Percentiles rank a stretch among this genome's conserved stretches.
Conservation (phyloP, 2,329 filamentous ascomycete genomes). For the Beauveria sp. region DNA sequence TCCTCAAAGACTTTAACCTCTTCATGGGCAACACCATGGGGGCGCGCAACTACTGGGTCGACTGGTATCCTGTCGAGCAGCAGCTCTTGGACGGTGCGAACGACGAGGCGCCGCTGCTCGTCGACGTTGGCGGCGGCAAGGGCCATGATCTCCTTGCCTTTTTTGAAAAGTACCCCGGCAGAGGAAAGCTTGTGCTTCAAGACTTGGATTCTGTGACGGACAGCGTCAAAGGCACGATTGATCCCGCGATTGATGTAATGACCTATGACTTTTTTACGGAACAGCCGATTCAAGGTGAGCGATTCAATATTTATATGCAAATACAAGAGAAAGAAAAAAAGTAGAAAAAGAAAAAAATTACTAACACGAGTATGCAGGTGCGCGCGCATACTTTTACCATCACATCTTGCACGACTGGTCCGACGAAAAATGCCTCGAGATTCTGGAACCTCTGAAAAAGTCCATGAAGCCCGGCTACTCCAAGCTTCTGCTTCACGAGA, state of each 20-base stretch:
- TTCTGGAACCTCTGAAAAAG: conserved; percentile 12
- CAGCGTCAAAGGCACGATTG: conserved; percentile 14
- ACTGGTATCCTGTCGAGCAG: conserved; percentile 19
- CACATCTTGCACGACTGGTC: conserved; percentile 21
- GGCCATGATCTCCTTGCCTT: conserved; percentile 24
- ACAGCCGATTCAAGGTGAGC: conserved; percentile 20
- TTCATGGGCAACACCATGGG: conserved; percentile 3
- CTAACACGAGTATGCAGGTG: conserved; percentile 16
- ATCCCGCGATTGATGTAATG: conserved; percentile 19
- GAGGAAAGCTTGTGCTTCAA: conserved; percentile 21
- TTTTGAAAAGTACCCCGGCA: conserved; percentile 16
- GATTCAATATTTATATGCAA: background rate
- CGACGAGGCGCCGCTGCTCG: conserved; percentile 17
- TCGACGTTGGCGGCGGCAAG: conserved; percentile 23
- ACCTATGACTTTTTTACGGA: conserved; percentile 27
- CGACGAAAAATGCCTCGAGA: conserved; percentile 15
- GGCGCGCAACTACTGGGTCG: background rate
- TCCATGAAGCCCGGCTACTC: conserved; percentile 22
- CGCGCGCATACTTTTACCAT: conserved; percentile 20
- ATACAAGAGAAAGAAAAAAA: too few relatives aligned
- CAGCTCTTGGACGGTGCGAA: conserved; percentile 19
- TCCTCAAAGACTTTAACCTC: background rate
- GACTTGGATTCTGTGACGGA: conserved; percentile 19
- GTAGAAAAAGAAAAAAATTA: background rate
- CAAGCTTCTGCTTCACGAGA: conserved; percentile 25